A percentile compares a stretch with the other conserved stretches of the same genome.
Conservation (phyloP, 306 rosid genomes). For the Pyrus bretschneideri region DNA sequence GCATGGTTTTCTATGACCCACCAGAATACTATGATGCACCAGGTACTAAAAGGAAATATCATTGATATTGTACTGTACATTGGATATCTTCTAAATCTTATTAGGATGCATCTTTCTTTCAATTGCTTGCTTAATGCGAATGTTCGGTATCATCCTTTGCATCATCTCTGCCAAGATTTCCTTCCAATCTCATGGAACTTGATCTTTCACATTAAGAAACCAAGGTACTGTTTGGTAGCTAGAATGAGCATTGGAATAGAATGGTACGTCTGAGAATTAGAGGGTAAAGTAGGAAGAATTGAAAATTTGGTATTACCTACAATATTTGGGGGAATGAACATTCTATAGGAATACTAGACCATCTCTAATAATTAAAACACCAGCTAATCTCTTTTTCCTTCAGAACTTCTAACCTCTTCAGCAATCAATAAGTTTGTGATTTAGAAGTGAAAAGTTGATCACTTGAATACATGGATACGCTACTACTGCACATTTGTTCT, state of each 20-base stretch:
- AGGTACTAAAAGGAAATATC: conserved; percentile 30
- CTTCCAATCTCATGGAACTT: neutral
- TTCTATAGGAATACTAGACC: neutral
- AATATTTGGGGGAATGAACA: neutral
- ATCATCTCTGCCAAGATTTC: neutral
- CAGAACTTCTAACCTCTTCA: neutral
- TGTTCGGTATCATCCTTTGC: neutral
- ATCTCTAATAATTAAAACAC: neutral
- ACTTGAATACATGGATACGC: neutral
- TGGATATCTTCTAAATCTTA: conserved; percentile 1
- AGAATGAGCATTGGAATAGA: neutral
- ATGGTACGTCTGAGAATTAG: neutral
- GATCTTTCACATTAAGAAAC: neutral
- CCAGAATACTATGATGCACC: conserved; percentile 82
- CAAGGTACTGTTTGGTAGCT: neutral
- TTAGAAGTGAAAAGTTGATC: conserved; percentile 12
- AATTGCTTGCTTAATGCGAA: neutral
- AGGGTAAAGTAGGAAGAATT: neutral
- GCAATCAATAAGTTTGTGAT: neutral
- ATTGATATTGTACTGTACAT: conserved; percentile 1
- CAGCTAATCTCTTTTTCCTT: neutral
- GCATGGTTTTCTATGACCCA: conserved; percentile 81
- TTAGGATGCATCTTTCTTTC: conserved; percentile 11
- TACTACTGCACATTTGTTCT: neutral
- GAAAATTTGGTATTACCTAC: neutral